Base-by-base conservation (phyloP, 805 yeast species). In the Groenewaldozyma tartarivorans region DNA sequence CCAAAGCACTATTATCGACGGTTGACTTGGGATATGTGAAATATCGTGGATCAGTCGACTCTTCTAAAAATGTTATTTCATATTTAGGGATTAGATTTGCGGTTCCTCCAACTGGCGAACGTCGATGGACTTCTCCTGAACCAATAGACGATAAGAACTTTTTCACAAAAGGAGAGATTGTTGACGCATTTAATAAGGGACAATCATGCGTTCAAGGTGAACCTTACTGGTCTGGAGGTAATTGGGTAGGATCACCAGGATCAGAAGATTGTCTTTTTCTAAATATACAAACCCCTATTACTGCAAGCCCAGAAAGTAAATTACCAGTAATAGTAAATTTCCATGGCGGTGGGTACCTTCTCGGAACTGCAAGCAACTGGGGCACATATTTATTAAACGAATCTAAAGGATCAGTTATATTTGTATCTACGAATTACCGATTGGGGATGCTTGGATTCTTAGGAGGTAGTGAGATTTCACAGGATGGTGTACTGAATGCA, bases 401-500 rank as follows among this genome's bases (percentile, higher is more conserved):
- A 13, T 21, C 43, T 5, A 35, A 39, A 4, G 44, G 45, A 19
- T 32, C 41, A 3, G 41, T 55, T 15, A 33, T 60, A 27, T 50
- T 50, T 31, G 62, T 58, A 2, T 38, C 51, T 17, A 40, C 58
- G 39, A 57, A 60, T 40, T 60, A 61, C 42, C 51, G 66, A 39
- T 50, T 64, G 1, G 58, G 58, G 5, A 57, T 56, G 13, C 55
- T 55, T 33, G 69, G 69, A 5, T 64, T 59, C 40, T 43, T 61
- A 13, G 52, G 51, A 22, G 55, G 63, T 3, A 30, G 41, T 15
- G 55, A 49, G 6, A 48, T 54, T 11, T 47, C 46, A 44, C 40
- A 17, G 4, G 7, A 40, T 9, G 43, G 43, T 5, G 43, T 43
- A 35, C 48, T 57, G 11, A 64, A 64, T 41, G 52, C 51, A 35